Evolutionary conservation across 148 eudicot genomes (phyloP), one percentile per base, ranked within the genome.

Genomic region (Suaeda aralocaspica): DNA sequence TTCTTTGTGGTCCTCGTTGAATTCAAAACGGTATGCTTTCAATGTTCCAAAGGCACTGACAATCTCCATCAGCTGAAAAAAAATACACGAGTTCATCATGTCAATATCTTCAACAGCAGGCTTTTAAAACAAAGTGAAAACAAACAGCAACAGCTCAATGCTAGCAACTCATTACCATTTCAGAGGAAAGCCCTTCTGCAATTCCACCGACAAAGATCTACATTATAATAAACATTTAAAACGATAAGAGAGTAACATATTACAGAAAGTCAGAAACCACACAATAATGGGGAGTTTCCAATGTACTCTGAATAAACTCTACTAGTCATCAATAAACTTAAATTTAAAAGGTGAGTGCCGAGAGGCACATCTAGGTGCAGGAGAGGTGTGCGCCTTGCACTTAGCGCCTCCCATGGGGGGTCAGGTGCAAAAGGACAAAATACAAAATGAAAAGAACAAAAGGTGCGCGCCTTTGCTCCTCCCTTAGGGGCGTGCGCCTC

Each of bases 181-280:
- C 81, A 50, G 96, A 86, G 67, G 98, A 85, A 60, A 89, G 73
- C 66, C 71, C 80, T 71, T 83, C 85, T 28, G 96, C 80, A 66
- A 94, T 82, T 74, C 98, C 97, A 72, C 98, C 97, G 73, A 94
- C 76, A 72, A 91, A 94, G 66, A 94, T 87, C 98, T 94, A 88
- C 78, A 85, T 26, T 55, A 55, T 55, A 70, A 53, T n/a, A 63
- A 36, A 19, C 78, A n/a, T 34, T 78, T 51, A 72, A 64, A 52
- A 59, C 42, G 64, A 24, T 64, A 33, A 68, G 12, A 48, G 12
- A 30, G n/a, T 19, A 59, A 46, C 24, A 48, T 2, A 19, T 44
- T 30, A 29, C 36, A 58, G n/a, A n/a, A n/a, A n/a, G n/a, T n/a
- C n/a, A 58, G 22, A 14, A 58, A 18, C 60, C 39, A 30, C 18